Evolutionary conservation across 2,329 filamentous ascomycete species (phyloP).

Genomic region (Ilyonectria mors-panacis): DNA sequence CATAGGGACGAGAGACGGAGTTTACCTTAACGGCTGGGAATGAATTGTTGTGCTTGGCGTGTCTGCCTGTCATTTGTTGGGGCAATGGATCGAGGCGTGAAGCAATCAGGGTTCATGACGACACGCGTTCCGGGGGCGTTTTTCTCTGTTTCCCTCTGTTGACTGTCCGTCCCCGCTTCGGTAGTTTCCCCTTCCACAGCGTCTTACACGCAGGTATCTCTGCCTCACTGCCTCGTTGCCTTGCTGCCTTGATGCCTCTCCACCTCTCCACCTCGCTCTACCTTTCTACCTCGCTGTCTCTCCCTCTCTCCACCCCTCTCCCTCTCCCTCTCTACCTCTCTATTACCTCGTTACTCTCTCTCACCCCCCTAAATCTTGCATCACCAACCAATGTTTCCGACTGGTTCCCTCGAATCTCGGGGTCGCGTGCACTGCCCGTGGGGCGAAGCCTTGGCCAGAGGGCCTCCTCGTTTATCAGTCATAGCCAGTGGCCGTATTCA

Average conservation of each 20-base stretch:
- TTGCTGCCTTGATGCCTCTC: neutral
- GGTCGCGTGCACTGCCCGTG: neutral
- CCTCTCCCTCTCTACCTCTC: too few relatives aligned
- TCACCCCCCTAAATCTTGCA: neutral
- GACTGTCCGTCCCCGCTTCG: too few relatives aligned
- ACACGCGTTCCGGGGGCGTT: conserved; percentile 25
- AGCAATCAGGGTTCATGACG: conserved; percentile 17
- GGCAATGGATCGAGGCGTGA: neutral
- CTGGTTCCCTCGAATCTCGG: neutral
- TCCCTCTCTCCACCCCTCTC: too few relatives aligned
- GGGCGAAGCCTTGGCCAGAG: neutral
- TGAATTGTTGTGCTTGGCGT: neutral
- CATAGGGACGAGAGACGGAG: neutral
- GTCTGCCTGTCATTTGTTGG: neutral
- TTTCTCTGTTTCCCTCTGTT: too few relatives aligned
- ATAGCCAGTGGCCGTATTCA: neutral
- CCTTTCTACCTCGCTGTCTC: too few relatives aligned
- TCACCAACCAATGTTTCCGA: neutral
- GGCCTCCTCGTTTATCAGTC: neutral
- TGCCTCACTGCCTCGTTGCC: neutral
- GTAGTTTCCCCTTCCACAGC: neutral
- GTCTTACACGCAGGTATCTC: neutral
- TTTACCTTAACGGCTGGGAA: neutral
- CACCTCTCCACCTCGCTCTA: too few relatives aligned
- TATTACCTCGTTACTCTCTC: too few relatives aligned